These are phyloP conservation scores for Neurospora cerealis DNA, from an alignment of 495 filamentous ascomycete species.

Conservation along the genomic window DNA sequence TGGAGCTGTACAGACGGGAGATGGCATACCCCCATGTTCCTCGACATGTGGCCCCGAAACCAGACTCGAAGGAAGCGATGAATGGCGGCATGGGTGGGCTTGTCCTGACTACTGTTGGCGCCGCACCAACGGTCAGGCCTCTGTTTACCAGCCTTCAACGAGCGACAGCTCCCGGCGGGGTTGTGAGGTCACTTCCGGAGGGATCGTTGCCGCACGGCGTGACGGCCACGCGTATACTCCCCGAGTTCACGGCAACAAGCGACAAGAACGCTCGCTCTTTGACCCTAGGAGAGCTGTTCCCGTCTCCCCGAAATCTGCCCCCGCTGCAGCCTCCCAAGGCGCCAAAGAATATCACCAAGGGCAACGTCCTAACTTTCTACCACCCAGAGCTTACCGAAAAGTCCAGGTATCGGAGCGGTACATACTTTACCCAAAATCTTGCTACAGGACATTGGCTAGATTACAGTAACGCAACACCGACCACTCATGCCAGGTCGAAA, in stretches of 20 bases:
- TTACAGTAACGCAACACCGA: slow-evolving; percentile 50
- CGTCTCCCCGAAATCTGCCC: slow-evolving; percentile 55
- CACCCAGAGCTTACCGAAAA: slow-evolving; percentile 44
- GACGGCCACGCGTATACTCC: slow-evolving; percentile 55
- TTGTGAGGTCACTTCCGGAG: slow-evolving; percentile 45
- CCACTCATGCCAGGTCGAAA: slow-evolving; percentile 51
- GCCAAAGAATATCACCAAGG: slow-evolving; percentile 52
- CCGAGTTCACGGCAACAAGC: slow-evolving; percentile 24
- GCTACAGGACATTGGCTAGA: slow-evolving; percentile 59
- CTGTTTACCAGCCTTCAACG: slow-evolving; percentile 70
- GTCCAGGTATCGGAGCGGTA: slow-evolving; percentile 45
- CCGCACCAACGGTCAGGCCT: slow-evolving; percentile 61
- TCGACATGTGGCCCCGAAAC: slow-evolving; percentile 5
- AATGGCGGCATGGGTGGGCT: slow-evolving; percentile 31
- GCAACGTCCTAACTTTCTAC: slow-evolving; percentile 52
- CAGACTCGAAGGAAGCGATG: slow-evolving; percentile 4
- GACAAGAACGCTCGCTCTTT: slow-evolving; percentile 40
- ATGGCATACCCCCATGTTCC: slow-evolving; percentile 27
- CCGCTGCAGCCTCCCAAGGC: slow-evolving; percentile 63
- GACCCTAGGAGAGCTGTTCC: slow-evolving; percentile 75
- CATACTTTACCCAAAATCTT: slow-evolving; percentile 44
- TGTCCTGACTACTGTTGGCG: slow-evolving; percentile 63
- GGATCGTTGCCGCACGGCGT: slow-evolving; percentile 64
- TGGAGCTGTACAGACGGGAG: slow-evolving; percentile 32
- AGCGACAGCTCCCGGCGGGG: slow-evolving; percentile 29